Evolutionary conservation across 768 basidiomycete species (phyloP), one percentile per base, ranked within the genome.

Genomic region (Boletus barrowsii): DNA sequence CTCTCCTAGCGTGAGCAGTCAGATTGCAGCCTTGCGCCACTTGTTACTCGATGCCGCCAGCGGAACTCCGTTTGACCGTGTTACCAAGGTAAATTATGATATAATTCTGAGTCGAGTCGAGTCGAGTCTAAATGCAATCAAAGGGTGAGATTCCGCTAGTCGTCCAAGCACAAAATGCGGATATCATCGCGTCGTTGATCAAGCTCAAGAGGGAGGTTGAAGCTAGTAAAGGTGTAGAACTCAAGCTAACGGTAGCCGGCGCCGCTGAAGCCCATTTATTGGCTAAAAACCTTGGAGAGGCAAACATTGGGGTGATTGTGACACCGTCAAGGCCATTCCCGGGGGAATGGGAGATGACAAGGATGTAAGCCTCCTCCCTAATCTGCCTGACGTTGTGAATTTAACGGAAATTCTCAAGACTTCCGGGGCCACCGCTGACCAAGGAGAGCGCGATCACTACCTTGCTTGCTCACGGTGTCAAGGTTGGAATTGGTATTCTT

Each of bases 121-220:
- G 10, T 35, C 33, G 22, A 10, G 32, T 42, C 47, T 57, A 32
- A 50, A 37, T 24, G 5, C 33, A 13, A 41, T 44, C 11, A 39
- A 57, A 88, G 84, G 89, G 90, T 6, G 63, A 76, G 35, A 76
- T 93, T 20, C 86, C 90, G 4, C 73, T 97, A 6, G 87, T 96
- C 11, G 74, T 93, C 9, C 82, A 86, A 50, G 84, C 82, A 3
- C 75, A 87, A 58, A 91, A 77, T 61, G 92, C 90, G 5, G 93
- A 95, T 68, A 75, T 88, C 48, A 94, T 95, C 57, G 90, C 88
- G 1, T 83, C 87, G 1, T 69, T 95, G 33, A 75, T 95, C 42
- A 67, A 78, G 24, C 75, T 96, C 52, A 90, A 89, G 70, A 72
- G 72, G 49, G 82, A 89, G 61, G 73, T 86, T 1, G 84, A 88